Evolutionary conservation across 257 asterid species (phyloP), one percentile per base, ranked within the genome.

Genomic region (Cordia subcordata): DNA sequence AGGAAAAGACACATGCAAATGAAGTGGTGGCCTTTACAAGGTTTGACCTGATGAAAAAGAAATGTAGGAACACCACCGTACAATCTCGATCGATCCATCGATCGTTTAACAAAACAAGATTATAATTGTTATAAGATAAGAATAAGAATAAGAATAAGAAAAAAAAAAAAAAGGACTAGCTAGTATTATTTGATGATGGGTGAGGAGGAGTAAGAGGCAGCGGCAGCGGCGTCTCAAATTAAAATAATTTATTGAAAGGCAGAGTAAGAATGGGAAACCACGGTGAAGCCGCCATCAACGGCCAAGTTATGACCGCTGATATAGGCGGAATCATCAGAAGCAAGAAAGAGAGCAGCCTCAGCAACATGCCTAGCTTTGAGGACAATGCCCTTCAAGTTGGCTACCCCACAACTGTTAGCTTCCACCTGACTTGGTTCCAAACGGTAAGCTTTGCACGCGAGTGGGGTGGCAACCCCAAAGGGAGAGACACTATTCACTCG

Each of bases 261-360:
- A 15, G 81, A 64, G 65, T 55, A 72, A 59, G 73, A 40, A 42
- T 68, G 68, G 73, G 68, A 63, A 33, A 85, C 85, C 17, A 72
- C 87, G 50, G 88, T 49, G 39, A 73, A 73, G 4, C 87, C 94
- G 14, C 94, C 94, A 60, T 85, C 94, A 14, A 85, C 72, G 11
- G 72, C 90, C 81, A 85, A 53, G 52, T 85, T 85, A 44, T 80
- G 87, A 0, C 90, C 94, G 4, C 85, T 85, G 0, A 85, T 71
- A n/a, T 82, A 85, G 3, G 75, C 90, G 14, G 90, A 82, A 45
- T 82, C 87, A 16, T 85, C 87, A 1, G 94, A 85, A 11, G 90
- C 94, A 37, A 85, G 62, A 54, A 77, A 85, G 40, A 82, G 49
- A 10, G 79, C 85, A 16, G 85, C 81, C 73, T 85, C 82, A 0